Evolutionary conservation across 192 early-diverging fungal genomes (phyloP).

Genomic region (Backusella australiensis): DNA sequence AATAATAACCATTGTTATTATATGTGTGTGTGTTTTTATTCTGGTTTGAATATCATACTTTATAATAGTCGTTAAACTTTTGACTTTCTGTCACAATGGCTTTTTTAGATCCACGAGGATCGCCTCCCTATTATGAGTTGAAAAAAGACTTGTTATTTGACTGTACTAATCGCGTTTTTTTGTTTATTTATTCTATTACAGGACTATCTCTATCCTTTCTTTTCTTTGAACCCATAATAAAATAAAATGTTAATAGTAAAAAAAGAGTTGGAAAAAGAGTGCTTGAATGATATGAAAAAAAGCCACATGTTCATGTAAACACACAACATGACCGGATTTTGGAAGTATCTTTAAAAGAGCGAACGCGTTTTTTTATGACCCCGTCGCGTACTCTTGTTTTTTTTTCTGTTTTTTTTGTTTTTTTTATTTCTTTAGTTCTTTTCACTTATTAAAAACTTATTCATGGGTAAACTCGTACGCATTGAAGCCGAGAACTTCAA

Average conservation of each 20-base stretch:
- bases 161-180: background rate
- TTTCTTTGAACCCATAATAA: background rate
- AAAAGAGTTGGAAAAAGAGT: background rate
- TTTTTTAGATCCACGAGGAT: slow-evolving; percentile 13
- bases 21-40: background rate
- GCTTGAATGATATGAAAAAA: background rate
- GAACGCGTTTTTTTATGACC: background rate
- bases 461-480: slow-evolving; percentile 79
- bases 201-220: background rate
- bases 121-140: background rate
- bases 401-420: background rate
- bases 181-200: background rate
- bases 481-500: slow-evolving; percentile 99
- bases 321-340: background rate
- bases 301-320: background rate
- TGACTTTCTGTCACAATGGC: slow-evolving; percentile 57
- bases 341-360: background rate
- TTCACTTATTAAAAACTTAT: background rate
- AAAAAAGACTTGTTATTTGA: background rate
- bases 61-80: slow-evolving; percentile 70
- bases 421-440: slow-evolving; percentile 4
- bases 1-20: background rate
- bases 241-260: background rate
- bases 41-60: slow-evolving; percentile 29
- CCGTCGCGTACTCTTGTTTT: background rate